phyloP scores from a whole-genome alignment of 2,329 filamentous ascomycete species.

The Stagonosporopsis tanaceti region DNA sequence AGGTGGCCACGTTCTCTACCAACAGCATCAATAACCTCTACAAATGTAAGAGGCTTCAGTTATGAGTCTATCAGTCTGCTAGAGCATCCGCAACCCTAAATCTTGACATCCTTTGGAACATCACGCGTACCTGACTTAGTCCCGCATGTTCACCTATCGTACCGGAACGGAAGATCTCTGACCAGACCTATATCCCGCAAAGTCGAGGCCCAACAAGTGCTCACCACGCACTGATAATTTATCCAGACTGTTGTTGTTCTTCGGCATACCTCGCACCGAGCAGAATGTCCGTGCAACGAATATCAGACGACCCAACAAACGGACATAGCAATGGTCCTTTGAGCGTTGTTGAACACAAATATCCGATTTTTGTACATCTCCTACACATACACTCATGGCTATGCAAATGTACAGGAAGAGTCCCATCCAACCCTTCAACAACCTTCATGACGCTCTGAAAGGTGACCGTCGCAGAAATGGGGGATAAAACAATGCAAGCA shows the following conservation, averaged over 20 bases:
- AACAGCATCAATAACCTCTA: neutral
- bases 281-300: conserved; percentile 8
- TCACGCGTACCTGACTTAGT: conserved; percentile 14
- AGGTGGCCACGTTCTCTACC: neutral
- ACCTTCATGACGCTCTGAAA: conserved; percentile 14
- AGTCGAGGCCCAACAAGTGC: conserved; percentile 6
- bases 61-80: neutral
- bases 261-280: conserved; percentile 26
- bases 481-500: conserved; percentile 31
- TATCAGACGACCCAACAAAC: neutral
- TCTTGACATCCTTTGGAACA: neutral
- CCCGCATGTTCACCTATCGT: conserved; percentile 9
- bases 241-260: conserved; percentile 1
- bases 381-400: conserved; percentile 41
- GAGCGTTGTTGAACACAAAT: conserved; percentile 17
- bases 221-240: conserved; percentile 7
- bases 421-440: conserved; percentile 23
- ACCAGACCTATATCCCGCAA: conserved; percentile 17
- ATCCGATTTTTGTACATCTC: conserved; percentile 37
- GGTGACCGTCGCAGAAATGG: conserved; percentile 17
- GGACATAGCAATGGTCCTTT: neutral
- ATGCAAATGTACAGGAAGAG: conserved; percentile 40
- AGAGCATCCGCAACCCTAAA: neutral
- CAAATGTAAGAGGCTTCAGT: neutral
- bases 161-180: conserved; percentile 18